A percentile compares a stretch with the other conserved stretches of the same genome.
Conservation (phyloP, 441 rosid genomes). For the Mallotus repandus region DNA sequence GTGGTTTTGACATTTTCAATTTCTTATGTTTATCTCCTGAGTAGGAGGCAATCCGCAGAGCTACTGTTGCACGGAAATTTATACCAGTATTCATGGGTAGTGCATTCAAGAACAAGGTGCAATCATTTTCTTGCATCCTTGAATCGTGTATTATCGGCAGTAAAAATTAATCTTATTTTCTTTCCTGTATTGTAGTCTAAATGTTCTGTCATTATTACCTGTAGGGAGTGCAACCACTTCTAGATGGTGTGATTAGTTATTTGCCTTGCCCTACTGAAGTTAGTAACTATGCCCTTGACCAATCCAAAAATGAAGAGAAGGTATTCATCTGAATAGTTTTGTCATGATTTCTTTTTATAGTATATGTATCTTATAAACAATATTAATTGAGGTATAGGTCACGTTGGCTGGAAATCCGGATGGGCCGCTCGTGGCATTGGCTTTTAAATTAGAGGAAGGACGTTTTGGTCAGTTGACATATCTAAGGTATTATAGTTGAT, state of each 20-base stretch:
- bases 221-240: slow-evolving; percentile 94
- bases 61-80: slow-evolving; percentile 80
- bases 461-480: slow-evolving; percentile 95
- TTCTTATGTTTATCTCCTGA: slow-evolving; percentile 14
- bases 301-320: slow-evolving; percentile 82
- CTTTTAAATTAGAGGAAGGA: slow-evolving; percentile 98
- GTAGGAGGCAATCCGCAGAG: slow-evolving; percentile 94
- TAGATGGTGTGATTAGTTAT: slow-evolving; percentile 83
- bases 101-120: slow-evolving; percentile 98
- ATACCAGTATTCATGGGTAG: slow-evolving; percentile 99
- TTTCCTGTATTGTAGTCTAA: slow-evolving; percentile 11
- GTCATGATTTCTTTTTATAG: neutral
- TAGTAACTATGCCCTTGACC: slow-evolving; percentile 90
- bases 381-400: slow-evolving; percentile 49
- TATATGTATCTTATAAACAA: slow-evolving; percentile 6
- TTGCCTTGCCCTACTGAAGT: slow-evolving; percentile 95
- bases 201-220: slow-evolving; percentile 16
- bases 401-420: slow-evolving; percentile 80
- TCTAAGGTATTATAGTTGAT: slow-evolving; percentile 50
- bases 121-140: slow-evolving; percentile 1
- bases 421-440: slow-evolving; percentile 98
- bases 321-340: slow-evolving; percentile 31
- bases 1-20: slow-evolving; percentile 15
- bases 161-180: neutral
- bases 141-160: neutral